A percentile compares a stretch with the other conserved stretches of the same genome.
These are phyloP conservation scores for Phylloporus sp. DNA, from an alignment of 768 basidiomycete genomes.

Conservation along the genomic window DNA sequence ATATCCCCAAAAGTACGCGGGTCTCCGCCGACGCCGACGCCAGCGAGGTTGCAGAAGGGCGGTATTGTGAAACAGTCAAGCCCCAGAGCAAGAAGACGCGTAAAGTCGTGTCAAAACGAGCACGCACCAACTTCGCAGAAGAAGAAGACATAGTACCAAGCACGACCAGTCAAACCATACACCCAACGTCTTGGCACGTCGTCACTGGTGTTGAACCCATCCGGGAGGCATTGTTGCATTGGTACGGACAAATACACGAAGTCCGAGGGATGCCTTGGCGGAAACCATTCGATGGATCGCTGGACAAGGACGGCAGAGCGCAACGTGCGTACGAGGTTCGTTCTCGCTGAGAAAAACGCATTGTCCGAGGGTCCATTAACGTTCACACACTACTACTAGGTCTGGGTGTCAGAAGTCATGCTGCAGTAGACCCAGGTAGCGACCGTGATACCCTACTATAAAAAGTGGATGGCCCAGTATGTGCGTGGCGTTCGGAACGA, in stretches of 20 bases:
- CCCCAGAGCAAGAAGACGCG: conserved; percentile 12
- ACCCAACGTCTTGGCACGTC: conserved; percentile 46
- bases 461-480: conserved; percentile 78
- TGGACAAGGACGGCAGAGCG: conserved; percentile 54
- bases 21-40: conserved; percentile 1
- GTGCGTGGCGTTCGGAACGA: too few relatives aligned
- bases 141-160: not conserved
- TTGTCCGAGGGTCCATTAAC: not conserved
- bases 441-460: conserved; percentile 93
- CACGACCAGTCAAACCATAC: conserved; percentile 18
- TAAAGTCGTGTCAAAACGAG: conserved; percentile 13
- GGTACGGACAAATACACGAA: conserved; percentile 68
- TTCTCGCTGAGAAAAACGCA: not conserved
- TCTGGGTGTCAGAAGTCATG: conserved; percentile 94
- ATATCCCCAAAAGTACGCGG: conserved; percentile 31
- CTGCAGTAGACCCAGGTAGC: conserved; percentile 92
- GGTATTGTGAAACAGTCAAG: conserved; percentile 13
- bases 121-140: not conserved
- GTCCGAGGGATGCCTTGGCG: conserved; percentile 90
- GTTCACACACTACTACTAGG: conserved; percentile 41
- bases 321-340: conserved; percentile 90
- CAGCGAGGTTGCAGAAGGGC: conserved; percentile 10
- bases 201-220: conserved; percentile 38
- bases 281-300: conserved; percentile 55
- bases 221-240: conserved; percentile 49